phyloP scores from a whole-genome alignment of 208 protist species.

The Porcisia hertigi region DNA sequence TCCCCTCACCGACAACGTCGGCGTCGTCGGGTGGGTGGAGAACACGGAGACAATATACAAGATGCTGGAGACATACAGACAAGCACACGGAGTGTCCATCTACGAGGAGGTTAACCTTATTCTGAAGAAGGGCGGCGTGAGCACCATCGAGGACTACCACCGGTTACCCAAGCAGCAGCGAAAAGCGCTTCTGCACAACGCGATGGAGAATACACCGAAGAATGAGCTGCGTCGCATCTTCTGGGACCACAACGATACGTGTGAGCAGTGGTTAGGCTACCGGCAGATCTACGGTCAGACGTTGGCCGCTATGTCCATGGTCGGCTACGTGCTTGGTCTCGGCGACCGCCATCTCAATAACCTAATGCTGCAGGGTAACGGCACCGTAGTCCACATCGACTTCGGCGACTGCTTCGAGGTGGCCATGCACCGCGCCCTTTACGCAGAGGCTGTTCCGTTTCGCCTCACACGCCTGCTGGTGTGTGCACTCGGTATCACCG shows the following conservation, averaged over 20 bases:
- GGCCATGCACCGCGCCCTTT: conserved; percentile 98
- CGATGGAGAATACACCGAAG: conserved; percentile 94
- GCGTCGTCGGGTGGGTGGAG: conserved; percentile 99
- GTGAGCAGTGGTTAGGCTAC: conserved; percentile 99
- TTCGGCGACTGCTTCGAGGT: conserved; percentile 99
- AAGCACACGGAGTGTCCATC: conserved; percentile 71
- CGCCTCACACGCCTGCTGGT: conserved; percentile 99
- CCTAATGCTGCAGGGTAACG: conserved; percentile 98
- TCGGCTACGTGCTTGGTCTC: conserved; percentile 98
- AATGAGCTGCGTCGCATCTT: conserved; percentile 96
- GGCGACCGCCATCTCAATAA: conserved; percentile 99
- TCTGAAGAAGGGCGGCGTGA: conserved; percentile 61
- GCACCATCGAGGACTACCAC: conserved; percentile 88
- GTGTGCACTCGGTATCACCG: conserved; percentile 98
- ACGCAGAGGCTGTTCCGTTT: conserved; percentile 99
- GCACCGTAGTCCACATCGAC: conserved; percentile 99
- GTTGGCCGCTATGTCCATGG: conserved; percentile 99
- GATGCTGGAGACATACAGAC: conserved; percentile 83
- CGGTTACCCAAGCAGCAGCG: conserved; percentile 72
- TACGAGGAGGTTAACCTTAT: conserved; percentile 90
- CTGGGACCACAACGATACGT: conserved; percentile 97
- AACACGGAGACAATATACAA: conserved; percentile 97
- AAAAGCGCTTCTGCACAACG: conserved; percentile 90
- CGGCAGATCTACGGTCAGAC: conserved; percentile 98
- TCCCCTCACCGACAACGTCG: conserved; percentile 99